Evolutionary conservation across 805 yeast genomes (phyloP).

Genomic region (Jamesozyma rosinii): DNA sequence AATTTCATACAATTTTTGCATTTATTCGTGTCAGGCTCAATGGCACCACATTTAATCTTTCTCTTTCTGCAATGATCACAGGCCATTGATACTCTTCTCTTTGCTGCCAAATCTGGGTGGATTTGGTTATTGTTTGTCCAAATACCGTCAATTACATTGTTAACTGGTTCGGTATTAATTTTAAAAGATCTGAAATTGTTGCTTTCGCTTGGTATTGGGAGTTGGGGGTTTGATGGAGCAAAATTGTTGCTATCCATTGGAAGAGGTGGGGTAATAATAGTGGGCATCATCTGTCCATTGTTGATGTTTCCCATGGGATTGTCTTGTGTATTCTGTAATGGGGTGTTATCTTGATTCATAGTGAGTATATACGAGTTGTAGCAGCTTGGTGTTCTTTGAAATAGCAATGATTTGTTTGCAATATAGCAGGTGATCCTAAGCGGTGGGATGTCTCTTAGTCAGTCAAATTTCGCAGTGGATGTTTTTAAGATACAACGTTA

Average conservation of each 20-base stretch:
- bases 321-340: too few relatives aligned
- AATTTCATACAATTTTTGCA: slow-evolving; percentile 26
- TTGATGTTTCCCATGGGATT: too few relatives aligned
- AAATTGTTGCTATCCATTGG: neutral
- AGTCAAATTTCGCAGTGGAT: too few relatives aligned
- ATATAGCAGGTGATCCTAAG: too few relatives aligned
- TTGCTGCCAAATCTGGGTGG: neutral
- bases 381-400: too few relatives aligned
- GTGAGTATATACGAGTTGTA: too few relatives aligned
- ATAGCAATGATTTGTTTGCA: too few relatives aligned
- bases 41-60: slow-evolving; percentile 25
- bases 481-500: too few relatives aligned
- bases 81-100: slow-evolving; percentile 26
- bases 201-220: neutral
- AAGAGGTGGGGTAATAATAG: neutral
- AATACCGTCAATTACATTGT: neutral
- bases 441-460: too few relatives aligned
- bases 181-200: neutral
- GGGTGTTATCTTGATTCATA: too few relatives aligned
- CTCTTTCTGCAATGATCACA: slow-evolving; percentile 29
- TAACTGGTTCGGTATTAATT: neutral
- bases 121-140: neutral
- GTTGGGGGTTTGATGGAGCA: neutral
- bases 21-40: slow-evolving; percentile 16
- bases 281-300: neutral